Evolutionary conservation across 108 stramenopile genomes (phyloP).

Genomic region (Phaeodactylum tricornutum): DNA sequence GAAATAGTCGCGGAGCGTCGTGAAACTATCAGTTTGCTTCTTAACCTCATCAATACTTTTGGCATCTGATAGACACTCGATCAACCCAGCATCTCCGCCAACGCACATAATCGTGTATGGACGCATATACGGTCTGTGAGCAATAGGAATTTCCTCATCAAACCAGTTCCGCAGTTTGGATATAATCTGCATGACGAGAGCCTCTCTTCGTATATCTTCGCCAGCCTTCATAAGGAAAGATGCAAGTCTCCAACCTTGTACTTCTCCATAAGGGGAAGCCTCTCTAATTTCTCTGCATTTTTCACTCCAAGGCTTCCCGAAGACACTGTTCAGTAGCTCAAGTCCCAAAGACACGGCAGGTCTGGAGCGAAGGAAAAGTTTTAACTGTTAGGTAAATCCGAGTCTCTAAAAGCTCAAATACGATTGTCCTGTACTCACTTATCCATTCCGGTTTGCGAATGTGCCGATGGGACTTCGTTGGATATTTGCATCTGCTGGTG

Average conservation of each 20-base stretch:
- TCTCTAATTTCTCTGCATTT: constrained; percentile 62
- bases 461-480: constrained; percentile 3
- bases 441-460: background rate
- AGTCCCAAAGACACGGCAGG: constrained; percentile 9
- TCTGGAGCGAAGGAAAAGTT: too few relatives aligned
- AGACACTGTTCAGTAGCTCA: constrained; percentile 55
- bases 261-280: constrained; percentile 62
- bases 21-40: constrained; percentile 67
- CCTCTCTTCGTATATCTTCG: constrained; percentile 85
- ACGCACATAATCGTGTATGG: constrained; percentile 88
- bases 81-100: constrained; percentile 76
- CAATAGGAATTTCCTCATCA: constrained; percentile 55
- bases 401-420: background rate
- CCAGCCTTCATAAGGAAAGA: constrained; percentile 85
- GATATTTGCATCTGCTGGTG: constrained; percentile 59
- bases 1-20: constrained; percentile 62
- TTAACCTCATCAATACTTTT: constrained; percentile 85
- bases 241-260: constrained; percentile 72
- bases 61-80: constrained; percentile 79
- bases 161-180: constrained; percentile 70
- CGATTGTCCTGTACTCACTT: background rate
- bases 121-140: constrained; percentile 58
- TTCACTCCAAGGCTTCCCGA: constrained; percentile 62
- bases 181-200: constrained; percentile 82
- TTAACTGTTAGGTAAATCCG: too few relatives aligned